These are phyloP conservation scores for Byssothecium circinans DNA, from an alignment of 2,329 filamentous ascomycete species.

Conservation along the genomic window DNA sequence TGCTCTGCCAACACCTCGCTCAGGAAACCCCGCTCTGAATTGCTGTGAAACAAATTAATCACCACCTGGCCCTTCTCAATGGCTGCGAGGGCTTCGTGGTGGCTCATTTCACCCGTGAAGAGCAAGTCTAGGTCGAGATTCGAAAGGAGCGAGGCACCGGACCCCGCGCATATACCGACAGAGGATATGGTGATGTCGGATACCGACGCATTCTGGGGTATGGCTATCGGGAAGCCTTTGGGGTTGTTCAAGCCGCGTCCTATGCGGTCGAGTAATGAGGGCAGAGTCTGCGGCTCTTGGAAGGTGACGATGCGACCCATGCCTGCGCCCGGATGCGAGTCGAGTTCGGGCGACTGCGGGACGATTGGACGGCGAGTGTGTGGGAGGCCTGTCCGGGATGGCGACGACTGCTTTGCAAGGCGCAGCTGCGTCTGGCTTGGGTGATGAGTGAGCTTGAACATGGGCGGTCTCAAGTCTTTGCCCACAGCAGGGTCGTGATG, in stretches of 20 bases:
- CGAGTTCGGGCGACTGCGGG: constrained; percentile 46
- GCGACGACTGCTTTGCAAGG: constrained; percentile 31
- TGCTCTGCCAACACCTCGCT: constrained; percentile 68
- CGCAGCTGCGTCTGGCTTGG: constrained; percentile 48
- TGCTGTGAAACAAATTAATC: constrained; percentile 86
- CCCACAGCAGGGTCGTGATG: constrained; percentile 43
- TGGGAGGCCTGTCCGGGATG: constrained; percentile 19
- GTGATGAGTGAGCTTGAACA: constrained; percentile 52
- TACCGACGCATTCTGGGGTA: constrained; percentile 61
- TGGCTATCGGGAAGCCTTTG: constrained; percentile 64
- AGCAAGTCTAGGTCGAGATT: constrained; percentile 72
- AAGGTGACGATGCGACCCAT: constrained; percentile 65
- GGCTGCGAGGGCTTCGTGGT: constrained; percentile 86
- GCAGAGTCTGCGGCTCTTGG: constrained; percentile 54
- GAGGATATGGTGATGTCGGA: constrained; percentile 62
- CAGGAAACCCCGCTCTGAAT: constrained; percentile 86
- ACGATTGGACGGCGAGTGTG: constrained; percentile 59
- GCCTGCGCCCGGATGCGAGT: constrained; percentile 54
- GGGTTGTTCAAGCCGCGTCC: constrained; percentile 66
- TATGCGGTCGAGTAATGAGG: constrained; percentile 63
- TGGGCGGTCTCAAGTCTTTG: constrained; percentile 41
- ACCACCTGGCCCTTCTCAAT: constrained; percentile 83
- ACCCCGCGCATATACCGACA: constrained; percentile 88
- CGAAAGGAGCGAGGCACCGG: constrained; percentile 75
- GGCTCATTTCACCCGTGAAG: constrained; percentile 90